phyloP scores from a whole-genome alignment of 2,329 filamentous ascomycete genomes.

The Sphaerostilbella broomeana region DNA sequence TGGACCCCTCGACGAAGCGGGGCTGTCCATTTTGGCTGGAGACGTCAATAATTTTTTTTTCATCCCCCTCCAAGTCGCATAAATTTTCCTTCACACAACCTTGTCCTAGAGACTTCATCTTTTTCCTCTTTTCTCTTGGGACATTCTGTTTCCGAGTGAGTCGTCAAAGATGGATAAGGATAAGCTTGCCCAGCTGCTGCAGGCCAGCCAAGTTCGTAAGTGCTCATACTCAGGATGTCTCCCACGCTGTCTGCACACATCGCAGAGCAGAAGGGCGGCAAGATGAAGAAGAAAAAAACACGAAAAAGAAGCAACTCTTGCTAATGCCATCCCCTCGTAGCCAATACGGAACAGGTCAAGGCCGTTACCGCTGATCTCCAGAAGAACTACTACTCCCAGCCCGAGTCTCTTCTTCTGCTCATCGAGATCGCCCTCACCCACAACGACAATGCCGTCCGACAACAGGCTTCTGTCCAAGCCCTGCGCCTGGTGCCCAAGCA shows the following conservation, averaged over 20 bases:
- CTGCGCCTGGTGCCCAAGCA: constrained; percentile 77
- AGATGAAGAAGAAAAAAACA: background rate
- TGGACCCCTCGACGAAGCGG: constrained; percentile 14
- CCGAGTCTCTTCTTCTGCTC: constrained; percentile 76
- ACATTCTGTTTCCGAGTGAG: constrained; percentile 20
- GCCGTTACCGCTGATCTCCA: constrained; percentile 83
- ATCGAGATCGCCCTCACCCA: constrained; percentile 84
- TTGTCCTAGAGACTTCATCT: constrained; percentile 6
- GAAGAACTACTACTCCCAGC: constrained; percentile 85
- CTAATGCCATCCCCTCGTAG: constrained; percentile 43
- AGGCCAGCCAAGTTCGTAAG: constrained; percentile 82
- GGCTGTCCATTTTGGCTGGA: constrained; percentile 13
- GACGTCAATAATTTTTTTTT: constrained; percentile 16
- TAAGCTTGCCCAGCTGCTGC: constrained; percentile 78
- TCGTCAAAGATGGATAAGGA: constrained; percentile 45
- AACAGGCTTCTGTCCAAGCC: constrained; percentile 87
- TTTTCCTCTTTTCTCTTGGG: constrained; percentile 11
- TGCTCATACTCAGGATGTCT: constrained; percentile 20
- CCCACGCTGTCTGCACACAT: too few relatives aligned
- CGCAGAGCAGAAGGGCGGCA: background rate
- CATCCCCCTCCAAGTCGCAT: constrained; percentile 14
- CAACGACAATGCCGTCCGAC: constrained; percentile 64
- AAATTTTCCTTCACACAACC: constrained; percentile 13
- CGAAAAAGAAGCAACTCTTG: constrained; percentile 4
- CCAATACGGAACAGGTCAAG: constrained; percentile 85